A percentile compares a stretch with the other conserved stretches of the same genome.
These are phyloP conservation scores for Capsicum rhomboideum DNA, from an alignment of 257 asterid genomes.

Conservation along the genomic window DNA sequence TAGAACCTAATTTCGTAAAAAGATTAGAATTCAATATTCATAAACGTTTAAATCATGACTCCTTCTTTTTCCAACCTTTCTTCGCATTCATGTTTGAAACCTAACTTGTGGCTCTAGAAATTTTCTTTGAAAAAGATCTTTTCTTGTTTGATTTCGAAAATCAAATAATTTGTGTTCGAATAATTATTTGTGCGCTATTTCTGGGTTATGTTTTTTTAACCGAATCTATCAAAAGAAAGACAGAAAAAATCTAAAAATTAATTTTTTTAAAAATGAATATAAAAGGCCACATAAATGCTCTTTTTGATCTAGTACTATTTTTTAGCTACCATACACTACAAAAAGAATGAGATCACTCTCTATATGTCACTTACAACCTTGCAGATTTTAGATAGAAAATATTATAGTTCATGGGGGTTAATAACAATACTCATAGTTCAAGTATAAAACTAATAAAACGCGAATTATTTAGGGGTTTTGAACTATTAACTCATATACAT, in stretches of 20 bases:
- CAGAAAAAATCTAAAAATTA: neutral
- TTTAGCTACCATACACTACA: neutral
- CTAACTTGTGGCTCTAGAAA: neutral
- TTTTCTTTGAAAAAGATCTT: neutral
- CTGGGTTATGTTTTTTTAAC: neutral
- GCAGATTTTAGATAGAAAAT: neutral
- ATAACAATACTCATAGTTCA: neutral
- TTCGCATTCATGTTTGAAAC: neutral
- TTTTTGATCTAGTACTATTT: neutral
- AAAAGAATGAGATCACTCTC: no score
- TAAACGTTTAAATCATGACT: no score
- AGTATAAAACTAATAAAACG: neutral
- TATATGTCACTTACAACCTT: no score
- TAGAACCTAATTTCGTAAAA: no score
- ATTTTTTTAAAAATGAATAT: neutral
- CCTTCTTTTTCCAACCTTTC: neutral
- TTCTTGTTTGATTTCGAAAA: neutral
- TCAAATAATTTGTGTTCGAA: neutral
- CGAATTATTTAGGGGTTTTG: neutral
- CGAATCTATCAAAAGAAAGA: neutral
- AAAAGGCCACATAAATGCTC: neutral
- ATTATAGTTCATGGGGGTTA: neutral
- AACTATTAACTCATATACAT: neutral
- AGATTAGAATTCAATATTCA: no score
- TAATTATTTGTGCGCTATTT: neutral